Evolutionary conservation across 73 alveolate species (phyloP), one percentile per base, ranked within the genome.

Genomic region (Uronychia setigera): DNA sequence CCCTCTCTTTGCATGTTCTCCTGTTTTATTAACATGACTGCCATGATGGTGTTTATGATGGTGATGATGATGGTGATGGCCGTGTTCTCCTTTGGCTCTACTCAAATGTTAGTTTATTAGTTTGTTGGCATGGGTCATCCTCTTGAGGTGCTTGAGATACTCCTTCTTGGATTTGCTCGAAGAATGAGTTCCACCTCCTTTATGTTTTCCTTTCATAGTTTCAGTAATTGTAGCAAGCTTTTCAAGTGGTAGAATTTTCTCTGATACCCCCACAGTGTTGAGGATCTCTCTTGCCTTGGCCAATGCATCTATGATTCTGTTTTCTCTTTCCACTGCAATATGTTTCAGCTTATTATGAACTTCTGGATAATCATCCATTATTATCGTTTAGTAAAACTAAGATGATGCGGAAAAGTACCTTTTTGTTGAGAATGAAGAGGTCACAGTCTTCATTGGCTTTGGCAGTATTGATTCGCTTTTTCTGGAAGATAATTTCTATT

Each of bases 291-390:
- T 46, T 46, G 79, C 79, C 30, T 67, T 67, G 14, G 13, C 30
- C 32, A 67, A 67, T 5, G 79, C 32, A 14, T 86, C 31, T 9
- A 46, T n/a, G 32, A 86, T 79, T 35, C 74, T 86, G 27, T 59
- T 74, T 59, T 87, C 93, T 81, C 93, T 89, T 46, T 78, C 86
- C 14, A 60, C 9, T 13, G 95, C 95, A 1, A 35, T 57, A 28
- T 84, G 77, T 77, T 76, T 76, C 35, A 89, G 78, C 31, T 85
- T 27, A 28, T 35, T 57, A 0, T 88, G 80, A 60, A 85, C 74
- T 27, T 85, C 92, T 13, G 95, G 95, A 67, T 28, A 89, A 31
- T 89, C 95, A 85, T 89, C 77, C 35, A 33, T 30, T 0, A 89
- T 85, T 31, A 87, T 60, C 1, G 92, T 79, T 60, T 79, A 57